Conservation (phyloP, 1,139 yeast species). For the Wickerhamiella pararugosa region DNA sequence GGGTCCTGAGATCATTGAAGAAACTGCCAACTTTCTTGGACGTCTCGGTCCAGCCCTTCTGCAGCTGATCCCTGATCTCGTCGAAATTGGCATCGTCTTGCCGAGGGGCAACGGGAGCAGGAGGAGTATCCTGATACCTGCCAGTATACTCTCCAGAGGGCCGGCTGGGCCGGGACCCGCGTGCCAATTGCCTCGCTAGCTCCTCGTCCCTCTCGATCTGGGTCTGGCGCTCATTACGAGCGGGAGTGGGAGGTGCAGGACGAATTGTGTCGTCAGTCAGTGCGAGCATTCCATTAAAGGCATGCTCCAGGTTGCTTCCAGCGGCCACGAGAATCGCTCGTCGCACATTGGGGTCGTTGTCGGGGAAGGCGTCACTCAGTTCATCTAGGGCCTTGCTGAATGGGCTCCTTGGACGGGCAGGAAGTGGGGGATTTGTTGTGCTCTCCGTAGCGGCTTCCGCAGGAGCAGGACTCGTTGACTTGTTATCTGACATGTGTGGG, state of each 20-base stretch:
- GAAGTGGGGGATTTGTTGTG: slow-evolving; percentile 43
- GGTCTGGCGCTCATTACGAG: slow-evolving; percentile 15
- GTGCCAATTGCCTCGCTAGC: slow-evolving; percentile 68
- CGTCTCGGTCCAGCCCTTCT: slow-evolving; percentile 76
- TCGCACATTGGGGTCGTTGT: slow-evolving; percentile 49
- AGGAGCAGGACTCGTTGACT: not conserved
- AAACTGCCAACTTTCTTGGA: slow-evolving; percentile 63
- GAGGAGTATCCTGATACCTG: slow-evolving; percentile 17
- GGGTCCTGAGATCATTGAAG: slow-evolving; percentile 61
- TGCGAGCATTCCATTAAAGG: slow-evolving; percentile 74
- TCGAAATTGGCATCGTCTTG: slow-evolving; percentile 43
- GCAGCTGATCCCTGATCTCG: slow-evolving; percentile 53
- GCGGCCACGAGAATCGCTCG: slow-evolving; percentile 78
- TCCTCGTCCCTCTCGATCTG: slow-evolving; percentile 67
- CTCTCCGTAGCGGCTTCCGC: too few relatives aligned
- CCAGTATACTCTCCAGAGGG: slow-evolving; percentile 17
- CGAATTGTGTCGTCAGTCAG: slow-evolving; percentile 44
- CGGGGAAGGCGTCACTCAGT: slow-evolving; percentile 72
- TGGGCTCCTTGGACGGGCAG: slow-evolving; percentile 54
- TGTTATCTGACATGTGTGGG: not conserved
- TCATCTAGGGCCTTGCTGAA: slow-evolving; percentile 35
- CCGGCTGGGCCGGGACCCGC: slow-evolving; percentile 36
- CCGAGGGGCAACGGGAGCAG: slow-evolving; percentile 4
- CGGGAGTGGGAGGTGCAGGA: slow-evolving; percentile 22
- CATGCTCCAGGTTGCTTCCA: slow-evolving; percentile 63